Conservation (phyloP, 75 land plant genomes). For the Ceratopteris richardii region DNA sequence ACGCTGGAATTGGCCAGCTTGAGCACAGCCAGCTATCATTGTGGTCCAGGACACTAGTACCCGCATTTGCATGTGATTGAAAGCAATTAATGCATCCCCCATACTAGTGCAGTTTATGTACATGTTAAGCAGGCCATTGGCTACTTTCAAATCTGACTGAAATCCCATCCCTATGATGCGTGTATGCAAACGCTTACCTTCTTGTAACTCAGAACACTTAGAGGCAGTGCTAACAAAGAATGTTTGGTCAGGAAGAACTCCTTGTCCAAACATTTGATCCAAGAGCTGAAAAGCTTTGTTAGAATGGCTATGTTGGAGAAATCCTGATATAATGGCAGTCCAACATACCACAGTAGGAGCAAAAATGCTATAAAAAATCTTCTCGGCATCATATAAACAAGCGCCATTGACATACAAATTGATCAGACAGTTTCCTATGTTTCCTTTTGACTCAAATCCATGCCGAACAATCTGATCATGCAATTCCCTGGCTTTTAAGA, state of each 20-base stretch:
- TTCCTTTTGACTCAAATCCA: too few relatives aligned
- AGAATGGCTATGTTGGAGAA: too few relatives aligned
- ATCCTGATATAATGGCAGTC: too few relatives aligned
- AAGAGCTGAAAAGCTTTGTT: background rate
- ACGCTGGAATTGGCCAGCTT: constrained; percentile 52
- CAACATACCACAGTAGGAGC: too few relatives aligned
- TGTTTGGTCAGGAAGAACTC: background rate
- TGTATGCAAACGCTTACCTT: background rate
- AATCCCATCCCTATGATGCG: background rate
- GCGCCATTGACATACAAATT: too few relatives aligned
- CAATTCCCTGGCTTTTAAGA: too few relatives aligned
- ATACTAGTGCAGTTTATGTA: constrained; percentile 21
- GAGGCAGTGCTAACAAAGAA: background rate
- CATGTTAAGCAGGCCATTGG: constrained; percentile 16
- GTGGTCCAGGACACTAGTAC: constrained; percentile 49
- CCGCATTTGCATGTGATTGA: background rate
- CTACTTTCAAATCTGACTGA: background rate
- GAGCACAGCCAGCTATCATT: constrained; percentile 68
- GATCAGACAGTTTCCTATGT: too few relatives aligned
- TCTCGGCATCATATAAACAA: too few relatives aligned
- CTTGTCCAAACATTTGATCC: background rate
- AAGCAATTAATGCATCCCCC: constrained; percentile 11
- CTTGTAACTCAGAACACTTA: background rate
- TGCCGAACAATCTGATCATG: too few relatives aligned
- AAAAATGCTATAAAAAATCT: too few relatives aligned